Percentiles rank a stretch among this genome's conserved stretches.
These are phyloP conservation scores for Calonectria multiphialidica DNA, from an alignment of 2,329 filamentous ascomycete species.

Conservation along the genomic window DNA sequence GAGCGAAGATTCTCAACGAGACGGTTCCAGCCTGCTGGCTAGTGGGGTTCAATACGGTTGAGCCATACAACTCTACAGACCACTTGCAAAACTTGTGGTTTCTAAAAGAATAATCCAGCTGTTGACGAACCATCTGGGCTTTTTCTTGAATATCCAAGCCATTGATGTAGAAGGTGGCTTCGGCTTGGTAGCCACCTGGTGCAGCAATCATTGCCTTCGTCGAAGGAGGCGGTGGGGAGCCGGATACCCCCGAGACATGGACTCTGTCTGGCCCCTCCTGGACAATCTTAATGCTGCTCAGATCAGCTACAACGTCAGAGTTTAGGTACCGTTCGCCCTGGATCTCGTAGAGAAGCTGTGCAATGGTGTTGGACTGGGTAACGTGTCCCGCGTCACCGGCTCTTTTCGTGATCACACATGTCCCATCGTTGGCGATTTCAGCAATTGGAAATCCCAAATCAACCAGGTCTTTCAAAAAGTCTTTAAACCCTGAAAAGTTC, in stretches of 20 bases:
- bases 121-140: slow-evolving; percentile 55
- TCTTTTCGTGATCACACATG: slow-evolving; percentile 51
- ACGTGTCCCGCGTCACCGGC: slow-evolving; percentile 51
- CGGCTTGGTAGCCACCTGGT: slow-evolving; percentile 57
- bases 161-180: slow-evolving; percentile 57
- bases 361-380: slow-evolving; percentile 48
- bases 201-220: slow-evolving; percentile 57
- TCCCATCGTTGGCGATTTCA: slow-evolving; percentile 46
- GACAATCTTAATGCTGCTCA: slow-evolving; percentile 57
- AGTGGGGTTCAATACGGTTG: slow-evolving; percentile 51
- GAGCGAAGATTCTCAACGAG: slow-evolving; percentile 58
- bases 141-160: slow-evolving; percentile 59
- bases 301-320: slow-evolving; percentile 56
- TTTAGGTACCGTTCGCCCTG: slow-evolving; percentile 59
- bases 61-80: slow-evolving; percentile 51
- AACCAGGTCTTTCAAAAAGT: neutral
- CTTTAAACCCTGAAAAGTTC: slow-evolving; percentile 12
- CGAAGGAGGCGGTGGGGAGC: slow-evolving; percentile 46
- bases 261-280: slow-evolving; percentile 51
- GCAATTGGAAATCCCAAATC: slow-evolving; percentile 10
- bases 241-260: slow-evolving; percentile 45
- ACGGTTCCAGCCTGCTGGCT: slow-evolving; percentile 63
- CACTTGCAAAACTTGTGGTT: slow-evolving; percentile 51
- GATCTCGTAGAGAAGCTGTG: slow-evolving; percentile 59
- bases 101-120: slow-evolving; percentile 51